Conservation (phyloP, 768 basidiomycete genomes). For the Leccinum longicurvipes region DNA sequence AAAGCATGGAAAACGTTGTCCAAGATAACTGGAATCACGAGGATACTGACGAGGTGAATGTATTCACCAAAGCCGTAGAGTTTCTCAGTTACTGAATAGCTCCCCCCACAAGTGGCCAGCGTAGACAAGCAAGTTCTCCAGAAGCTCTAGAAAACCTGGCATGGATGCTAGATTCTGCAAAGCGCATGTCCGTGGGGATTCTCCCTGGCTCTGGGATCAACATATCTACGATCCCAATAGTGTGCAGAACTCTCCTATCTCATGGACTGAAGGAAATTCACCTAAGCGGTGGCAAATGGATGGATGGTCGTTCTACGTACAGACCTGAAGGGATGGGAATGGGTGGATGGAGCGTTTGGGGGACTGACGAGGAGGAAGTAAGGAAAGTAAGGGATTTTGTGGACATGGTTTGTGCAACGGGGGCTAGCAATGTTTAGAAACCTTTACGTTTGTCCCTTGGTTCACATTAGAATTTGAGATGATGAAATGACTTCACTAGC, state of each 20-base stretch:
- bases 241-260: slow-evolving; percentile 52
- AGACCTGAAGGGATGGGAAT: slow-evolving; percentile 64
- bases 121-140: slow-evolving; percentile 34
- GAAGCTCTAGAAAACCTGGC: slow-evolving; percentile 42
- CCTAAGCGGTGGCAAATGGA: slow-evolving; percentile 69
- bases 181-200: slow-evolving; percentile 31
- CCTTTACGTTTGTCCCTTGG: not conserved
- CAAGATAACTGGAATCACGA: slow-evolving; percentile 61
- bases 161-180: slow-evolving; percentile 34
- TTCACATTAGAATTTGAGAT: not conserved
- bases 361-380: slow-evolving; percentile 52
- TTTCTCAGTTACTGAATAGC: not conserved
- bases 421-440: not conserved
- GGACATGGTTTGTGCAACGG: slow-evolving; percentile 26
- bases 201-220: slow-evolving; percentile 81
- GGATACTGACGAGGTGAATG: slow-evolving; percentile 71
- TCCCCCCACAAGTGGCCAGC: slow-evolving; percentile 48
- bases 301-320: slow-evolving; percentile 49
- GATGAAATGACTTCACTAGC: too few relatives aligned
- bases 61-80: not conserved
- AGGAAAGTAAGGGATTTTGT: slow-evolving; percentile 48
- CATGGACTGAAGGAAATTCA: slow-evolving; percentile 67
- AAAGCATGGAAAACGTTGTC: slow-evolving; percentile 42
- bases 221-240: slow-evolving; percentile 42
- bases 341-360: slow-evolving; percentile 75